Evolutionary conservation across 2,329 filamentous ascomycete species (phyloP), one percentile per base, ranked within the genome.

Genomic region (Rutstroemia sp.): DNA sequence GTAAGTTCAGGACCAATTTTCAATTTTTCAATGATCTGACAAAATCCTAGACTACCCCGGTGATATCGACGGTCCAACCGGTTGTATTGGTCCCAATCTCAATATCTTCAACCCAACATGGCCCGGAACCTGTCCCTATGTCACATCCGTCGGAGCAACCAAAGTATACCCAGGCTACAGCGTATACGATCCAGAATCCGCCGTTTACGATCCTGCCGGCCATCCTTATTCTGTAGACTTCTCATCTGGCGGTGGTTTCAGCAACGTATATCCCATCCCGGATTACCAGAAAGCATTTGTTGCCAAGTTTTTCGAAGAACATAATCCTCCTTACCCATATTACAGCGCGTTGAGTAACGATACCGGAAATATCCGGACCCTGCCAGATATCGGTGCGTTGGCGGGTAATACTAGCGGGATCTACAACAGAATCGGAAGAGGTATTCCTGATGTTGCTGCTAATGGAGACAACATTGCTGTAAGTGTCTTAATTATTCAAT

Each of bases 31-130:
- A 17, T 47, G 44, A 51, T 48, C 30, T 57, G 36, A 58, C 14
- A 51, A 10, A 14, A 38, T 9, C 39, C 19, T 23, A 60, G 57
- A 61, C 30, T 59, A 60, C 14, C 61, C 58, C 3, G 57, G n/a
- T 16, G 23, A 44, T n/a, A 59, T 57, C 4, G 56, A 61, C 42
- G 58, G 59, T 7, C 58, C 62, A 51, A 69, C 68, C 34, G 69
- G 67, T 21, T 73, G 72, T 42, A 58, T 73, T 2, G 64, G 61
- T 9, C 69, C 72, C 1, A 81, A 82, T 58, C 78, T 79, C 1
- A 64, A 71, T 53, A 73, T 75, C n/a, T 78, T 81, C 10, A 71
- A 70, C 48, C 73, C 74, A 0, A 68, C 69, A 17, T 75, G 73
- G 61, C 73, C 73, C 4, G 68, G 67, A 1, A 70, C 67, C 48